These are phyloP conservation scores for Skeletonema potamos DNA, from an alignment of 108 stramenopile species.

Conservation along the genomic window DNA sequence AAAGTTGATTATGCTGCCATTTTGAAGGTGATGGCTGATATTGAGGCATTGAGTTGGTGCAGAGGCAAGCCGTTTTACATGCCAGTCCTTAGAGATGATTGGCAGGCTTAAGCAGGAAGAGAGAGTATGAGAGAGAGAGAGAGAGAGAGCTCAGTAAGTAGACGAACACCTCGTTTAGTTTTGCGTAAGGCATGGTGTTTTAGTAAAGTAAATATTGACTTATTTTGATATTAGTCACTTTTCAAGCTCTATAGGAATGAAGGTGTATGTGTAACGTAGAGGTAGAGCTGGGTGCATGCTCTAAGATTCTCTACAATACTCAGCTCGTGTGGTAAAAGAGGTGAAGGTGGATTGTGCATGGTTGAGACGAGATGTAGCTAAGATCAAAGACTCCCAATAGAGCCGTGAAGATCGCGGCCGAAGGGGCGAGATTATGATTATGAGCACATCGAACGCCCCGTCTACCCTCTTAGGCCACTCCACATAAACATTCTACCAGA, in stretches of 20 bases:
- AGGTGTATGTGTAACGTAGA: no score
- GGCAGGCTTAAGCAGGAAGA: slow-evolving; percentile 42
- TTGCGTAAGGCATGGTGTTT: not conserved
- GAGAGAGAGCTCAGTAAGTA: not conserved
- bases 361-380: no score
- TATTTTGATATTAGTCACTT: not conserved
- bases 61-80: slow-evolving; percentile 81
- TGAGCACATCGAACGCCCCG: not conserved
- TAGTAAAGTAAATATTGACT: not conserved
- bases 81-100: slow-evolving; percentile 80
- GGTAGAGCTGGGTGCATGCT: no score
- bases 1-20: slow-evolving; percentile 68
- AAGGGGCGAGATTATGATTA: not conserved
- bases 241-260: no score
- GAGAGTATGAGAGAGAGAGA: not conserved
- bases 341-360: no score
- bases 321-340: no score
- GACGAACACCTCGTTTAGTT: not conserved
- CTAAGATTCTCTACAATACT: no score
- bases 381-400: not conserved
- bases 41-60: slow-evolving; percentile 84
- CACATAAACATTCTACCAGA: not conserved
- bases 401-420: not conserved
- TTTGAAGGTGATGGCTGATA: slow-evolving; percentile 66
- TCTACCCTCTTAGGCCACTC: no score